Evolutionary conservation across 1,284 basidiomycete species (phyloP).

Genomic region (Lentinula novae-zelandiae): DNA sequence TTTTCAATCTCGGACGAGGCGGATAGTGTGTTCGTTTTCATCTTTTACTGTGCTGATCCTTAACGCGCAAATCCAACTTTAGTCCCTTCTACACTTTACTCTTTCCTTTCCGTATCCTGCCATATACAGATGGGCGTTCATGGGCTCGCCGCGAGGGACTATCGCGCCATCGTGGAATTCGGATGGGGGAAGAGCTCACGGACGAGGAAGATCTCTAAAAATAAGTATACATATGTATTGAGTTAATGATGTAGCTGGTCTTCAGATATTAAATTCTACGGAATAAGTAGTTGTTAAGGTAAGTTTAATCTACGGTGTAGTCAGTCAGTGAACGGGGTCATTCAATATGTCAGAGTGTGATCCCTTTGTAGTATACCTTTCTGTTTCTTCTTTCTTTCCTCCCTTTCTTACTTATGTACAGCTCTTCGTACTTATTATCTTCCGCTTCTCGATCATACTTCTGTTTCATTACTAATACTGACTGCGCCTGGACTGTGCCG

Average conservation of each 20-base stretch:
- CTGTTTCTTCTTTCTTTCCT: no score
- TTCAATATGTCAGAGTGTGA: no score
- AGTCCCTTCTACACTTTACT: slow-evolving; percentile 78
- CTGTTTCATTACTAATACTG: no score
- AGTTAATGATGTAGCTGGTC: slow-evolving; percentile 5
- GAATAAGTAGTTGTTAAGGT: no score
- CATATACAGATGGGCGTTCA: slow-evolving; percentile 82
- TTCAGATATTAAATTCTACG: no score
- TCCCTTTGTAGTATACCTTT: no score
- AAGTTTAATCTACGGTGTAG: no score
- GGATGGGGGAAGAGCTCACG: slow-evolving; percentile 67
- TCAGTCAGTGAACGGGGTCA: no score
- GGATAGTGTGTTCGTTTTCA: slow-evolving; percentile 64
- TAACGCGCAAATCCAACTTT: background rate
- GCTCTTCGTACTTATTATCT: no score
- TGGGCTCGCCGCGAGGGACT: slow-evolving; percentile 74
- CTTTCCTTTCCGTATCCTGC: slow-evolving; percentile 76
- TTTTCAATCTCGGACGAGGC: slow-evolving; percentile 83
- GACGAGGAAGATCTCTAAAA: slow-evolving; percentile 50
- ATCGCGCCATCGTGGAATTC: slow-evolving; percentile 55
- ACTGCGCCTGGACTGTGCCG: no score
- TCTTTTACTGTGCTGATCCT: background rate
- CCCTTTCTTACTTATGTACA: no score
- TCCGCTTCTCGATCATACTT: no score
- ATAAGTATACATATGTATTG: slow-evolving; percentile 7